Base-by-base conservation (phyloP, 2,329 filamentous ascomycete genomes). In the Claviceps capensis region DNA sequence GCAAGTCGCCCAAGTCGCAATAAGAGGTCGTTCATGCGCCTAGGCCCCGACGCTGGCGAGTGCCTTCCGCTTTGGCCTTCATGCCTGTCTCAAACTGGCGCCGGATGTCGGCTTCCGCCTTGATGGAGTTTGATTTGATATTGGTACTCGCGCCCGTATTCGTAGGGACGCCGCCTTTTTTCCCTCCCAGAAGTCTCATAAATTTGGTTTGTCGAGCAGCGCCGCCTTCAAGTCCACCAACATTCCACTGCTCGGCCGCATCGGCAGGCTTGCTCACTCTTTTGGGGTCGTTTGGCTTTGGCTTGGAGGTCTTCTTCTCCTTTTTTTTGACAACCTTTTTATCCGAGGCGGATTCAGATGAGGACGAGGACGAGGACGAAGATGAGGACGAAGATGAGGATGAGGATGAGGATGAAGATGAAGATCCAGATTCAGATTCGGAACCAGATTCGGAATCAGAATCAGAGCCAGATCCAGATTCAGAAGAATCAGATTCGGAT, bases 41-140 rank as follows among this genome's bases (percentile, higher is more conserved):
- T 11, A 81, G 68, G 2, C 78, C 78, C 47, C 69, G 72, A 53
- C 70, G 71, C 60, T 74, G 72, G 38, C 70, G 69, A 26, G 71
- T 70, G 19, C 66, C 67, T 45, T 77, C 77, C 34, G 72, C 69
- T 66, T 81, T 81, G 67, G 74, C 72, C 59, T 70, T 72, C 64
- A 81, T 77, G 30, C 78, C 77, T 9, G 66, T 65, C 54, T 79
- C 72, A 54, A 77, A 82, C 58, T 82, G 78, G 54, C 70, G 70
- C 63, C 79, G 75, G 22, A 82, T 71, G 45, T 79, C 76, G 30
- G 69, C 68, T 56, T 78, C 72, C 34, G 74, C 70, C 56, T 69
- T 67, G 52, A 59, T 66, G 40, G 62, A 69, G 55, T 65, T 61
- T 7, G 47, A 19, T 22, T 49, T 36, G n/a, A 26, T 4, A 45